phyloP scores from a whole-genome alignment of 1,139 yeast genomes.

The Williopsis jadinii region DNA sequence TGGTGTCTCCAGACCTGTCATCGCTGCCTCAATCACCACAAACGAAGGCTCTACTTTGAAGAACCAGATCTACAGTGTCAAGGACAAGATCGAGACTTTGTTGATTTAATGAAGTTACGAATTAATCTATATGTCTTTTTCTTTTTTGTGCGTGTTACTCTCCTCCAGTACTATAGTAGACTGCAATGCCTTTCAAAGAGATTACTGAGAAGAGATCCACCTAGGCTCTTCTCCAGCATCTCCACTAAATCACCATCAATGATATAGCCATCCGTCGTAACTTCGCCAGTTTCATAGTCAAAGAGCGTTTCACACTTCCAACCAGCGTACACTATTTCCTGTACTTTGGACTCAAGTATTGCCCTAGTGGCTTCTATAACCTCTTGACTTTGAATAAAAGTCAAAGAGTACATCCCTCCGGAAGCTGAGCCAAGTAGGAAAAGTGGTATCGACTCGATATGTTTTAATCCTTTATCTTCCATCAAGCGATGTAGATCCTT shows the following conservation, averaged over 20 bases:
- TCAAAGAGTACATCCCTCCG: conserved; percentile 20
- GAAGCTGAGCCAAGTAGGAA: conserved; percentile 20
- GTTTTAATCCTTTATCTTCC: no score
- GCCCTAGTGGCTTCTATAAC: no score
- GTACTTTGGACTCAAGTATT: no score
- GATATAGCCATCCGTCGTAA: not conserved
- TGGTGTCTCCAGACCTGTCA: conserved; percentile 99
- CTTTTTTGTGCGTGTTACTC: not conserved
- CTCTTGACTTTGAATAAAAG: conserved; percentile 6
- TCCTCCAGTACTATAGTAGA: not conserved
- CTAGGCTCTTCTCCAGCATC: not conserved
- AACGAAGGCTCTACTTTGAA: conserved; percentile 98
- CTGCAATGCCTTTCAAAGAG: no score
- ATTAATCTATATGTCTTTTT: not conserved
- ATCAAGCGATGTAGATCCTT: no score
- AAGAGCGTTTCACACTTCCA: no score
- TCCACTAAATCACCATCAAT: conserved; percentile 3
- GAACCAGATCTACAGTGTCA: conserved; percentile 93
- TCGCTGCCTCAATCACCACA: conserved; percentile 97
- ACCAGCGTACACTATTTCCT: no score
- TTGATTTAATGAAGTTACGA: conserved; percentile 52
- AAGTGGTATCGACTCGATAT: conserved; percentile 10
- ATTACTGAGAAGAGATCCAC: no score
- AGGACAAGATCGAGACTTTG: conserved; percentile 98
- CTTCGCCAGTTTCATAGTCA: not conserved